Base-by-base conservation (phyloP, 768 basidiomycete genomes). In the Solioccasus polychromus region DNA sequence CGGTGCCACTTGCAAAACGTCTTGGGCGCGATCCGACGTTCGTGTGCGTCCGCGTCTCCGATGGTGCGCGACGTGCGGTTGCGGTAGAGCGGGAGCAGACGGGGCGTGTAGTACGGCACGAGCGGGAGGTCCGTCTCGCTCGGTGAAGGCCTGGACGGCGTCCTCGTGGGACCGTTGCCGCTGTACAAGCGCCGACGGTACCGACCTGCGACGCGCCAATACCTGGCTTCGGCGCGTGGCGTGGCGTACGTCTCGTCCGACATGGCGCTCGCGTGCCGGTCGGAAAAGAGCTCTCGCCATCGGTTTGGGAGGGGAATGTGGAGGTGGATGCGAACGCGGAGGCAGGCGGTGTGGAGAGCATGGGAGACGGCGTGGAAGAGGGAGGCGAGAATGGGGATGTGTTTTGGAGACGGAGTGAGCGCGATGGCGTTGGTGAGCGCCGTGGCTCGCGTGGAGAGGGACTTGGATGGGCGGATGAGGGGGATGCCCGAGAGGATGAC, bases 1-100 rank as follows among this genome's bases (percentile, higher is more conserved):
- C 68, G 58, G 42, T 76, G 72, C 75, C 73, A 76, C 51, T 75
- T 76, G 45, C 69, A 73, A 48, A 71, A 70, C 9, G 56, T 58
- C 34, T 49, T 62, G 9, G 68, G 56, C 2, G 72, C 62, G 26
- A 75, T 48, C 20, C 57, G 45, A 34, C 62, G 59, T 31, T 60
- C 65, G 14, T 19, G 51, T 4, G 47, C 51, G 15, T 58, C 53
- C 10, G 8, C 10, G 3, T 38, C 39, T n/a, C 38, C 40, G n/a
- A n/a, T n/a, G n/a, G n/a, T n/a, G n/a, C n/a, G n/a, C 10, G 36
- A 39, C 26, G 25, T 12, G n/a, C 35, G 44, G 28, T 34, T 46
- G 8, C 73, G 68, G 49, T 74, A 73, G 23, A 28, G 41, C 1
- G 74, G 74, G 9, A 73, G 66, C 8, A 76, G 51, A 3, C 69